A percentile compares a stretch with the other conserved stretches of the same genome.
Conservation (phyloP, 140 eudicot species). For the Bidens hawaiensis region DNA sequence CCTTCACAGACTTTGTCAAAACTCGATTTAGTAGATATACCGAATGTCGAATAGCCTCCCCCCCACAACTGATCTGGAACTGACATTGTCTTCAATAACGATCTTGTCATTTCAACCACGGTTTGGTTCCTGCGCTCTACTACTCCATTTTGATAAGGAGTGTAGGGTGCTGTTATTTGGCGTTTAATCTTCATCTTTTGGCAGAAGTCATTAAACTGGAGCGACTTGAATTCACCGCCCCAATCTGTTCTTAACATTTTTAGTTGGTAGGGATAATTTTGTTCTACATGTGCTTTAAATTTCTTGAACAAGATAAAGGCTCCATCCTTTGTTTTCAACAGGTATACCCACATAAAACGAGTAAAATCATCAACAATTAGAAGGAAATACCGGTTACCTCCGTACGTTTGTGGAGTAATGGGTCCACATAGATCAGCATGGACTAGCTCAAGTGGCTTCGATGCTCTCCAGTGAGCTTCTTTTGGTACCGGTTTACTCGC, state of each 20-base stretch:
- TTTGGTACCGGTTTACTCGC: too few relatives aligned
- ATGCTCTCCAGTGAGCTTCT: too few relatives aligned
- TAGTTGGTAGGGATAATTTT: too few relatives aligned
- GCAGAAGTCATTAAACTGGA: background rate
- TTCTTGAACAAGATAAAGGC: background rate
- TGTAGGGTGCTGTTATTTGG: background rate
- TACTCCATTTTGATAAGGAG: background rate
- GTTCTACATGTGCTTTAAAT: background rate
- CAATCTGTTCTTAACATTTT: background rate
- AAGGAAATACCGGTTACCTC: too few relatives aligned
- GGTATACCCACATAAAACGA: background rate
- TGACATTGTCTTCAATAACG: background rate
- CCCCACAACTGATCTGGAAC: background rate
- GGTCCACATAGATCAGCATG: too few relatives aligned
- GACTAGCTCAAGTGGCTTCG: too few relatives aligned
- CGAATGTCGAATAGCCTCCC: background rate
- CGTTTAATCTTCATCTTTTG: too few relatives aligned
- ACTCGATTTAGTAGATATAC: background rate
- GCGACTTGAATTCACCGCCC: background rate
- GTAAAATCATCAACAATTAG: too few relatives aligned
- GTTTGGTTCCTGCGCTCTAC: too few relatives aligned
- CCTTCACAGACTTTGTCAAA: background rate
- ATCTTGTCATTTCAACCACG: background rate
- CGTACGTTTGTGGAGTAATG: too few relatives aligned
- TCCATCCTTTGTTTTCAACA: background rate